Conservation (phyloP, 2,329 filamentous ascomycete species). For the Fusarium annulatum region DNA sequence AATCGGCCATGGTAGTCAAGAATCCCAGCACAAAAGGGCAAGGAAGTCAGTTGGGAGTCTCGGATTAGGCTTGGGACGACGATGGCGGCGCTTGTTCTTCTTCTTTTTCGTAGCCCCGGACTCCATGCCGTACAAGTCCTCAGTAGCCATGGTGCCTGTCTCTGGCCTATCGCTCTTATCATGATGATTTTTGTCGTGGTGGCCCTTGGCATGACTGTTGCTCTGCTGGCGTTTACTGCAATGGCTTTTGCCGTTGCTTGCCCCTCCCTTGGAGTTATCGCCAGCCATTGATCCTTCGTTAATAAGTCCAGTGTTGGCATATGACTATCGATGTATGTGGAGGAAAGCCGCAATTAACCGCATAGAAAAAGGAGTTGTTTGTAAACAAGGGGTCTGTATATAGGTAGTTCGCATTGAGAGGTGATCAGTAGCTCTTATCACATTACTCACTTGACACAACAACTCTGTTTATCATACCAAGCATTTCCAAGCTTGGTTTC, state of each 20-base stretch:
- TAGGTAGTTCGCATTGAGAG: slow-evolving; percentile 1
- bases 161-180: background rate
- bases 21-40: background rate
- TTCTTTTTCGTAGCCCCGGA: background rate
- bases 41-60: background rate
- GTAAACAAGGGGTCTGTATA: background rate
- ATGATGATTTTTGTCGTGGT: background rate
- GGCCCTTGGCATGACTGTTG: background rate
- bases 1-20: background rate
- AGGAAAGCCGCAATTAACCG: background rate
- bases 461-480: slow-evolving; percentile 30
- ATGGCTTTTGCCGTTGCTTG: slow-evolving; percentile 3
- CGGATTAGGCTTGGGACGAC: background rate
- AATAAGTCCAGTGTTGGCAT: background rate
- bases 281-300: background rate
- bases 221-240: background rate
- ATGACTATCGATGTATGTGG: background rate
- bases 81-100: background rate
- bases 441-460: slow-evolving; percentile 13
- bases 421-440: slow-evolving; percentile 18
- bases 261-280: background rate
- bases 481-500: slow-evolving; percentile 36
- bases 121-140: background rate
- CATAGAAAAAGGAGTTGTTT: background rate
- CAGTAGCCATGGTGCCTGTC: background rate